phyloP scores from a whole-genome alignment of 2,329 filamentous ascomycete species.

The Chaetoscypha palmicola region DNA sequence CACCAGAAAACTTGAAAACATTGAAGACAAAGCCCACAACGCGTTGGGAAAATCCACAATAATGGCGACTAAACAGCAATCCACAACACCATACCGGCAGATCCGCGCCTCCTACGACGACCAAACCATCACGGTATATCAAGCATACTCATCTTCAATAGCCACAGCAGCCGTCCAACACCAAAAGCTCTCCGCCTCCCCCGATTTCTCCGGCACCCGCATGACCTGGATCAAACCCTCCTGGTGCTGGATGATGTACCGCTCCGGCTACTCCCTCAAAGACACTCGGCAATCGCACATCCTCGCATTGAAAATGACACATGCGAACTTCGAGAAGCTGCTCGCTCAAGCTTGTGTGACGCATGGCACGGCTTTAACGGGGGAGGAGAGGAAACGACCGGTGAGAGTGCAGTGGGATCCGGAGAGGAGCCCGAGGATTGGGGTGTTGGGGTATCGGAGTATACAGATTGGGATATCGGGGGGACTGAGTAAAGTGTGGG shows the following conservation, averaged over 20 bases:
- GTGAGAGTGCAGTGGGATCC: slow-evolving; percentile 61
- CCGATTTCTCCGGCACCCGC: slow-evolving; percentile 44
- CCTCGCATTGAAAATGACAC: slow-evolving; percentile 49
- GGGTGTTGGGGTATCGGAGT: slow-evolving; percentile 43
- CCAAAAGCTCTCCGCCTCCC: slow-evolving; percentile 46
- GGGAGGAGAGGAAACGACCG: slow-evolving; percentile 21
- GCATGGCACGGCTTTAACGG: slow-evolving; percentile 28
- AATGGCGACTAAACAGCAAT: too few species aligned
- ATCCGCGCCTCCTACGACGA: slow-evolving; percentile 46
- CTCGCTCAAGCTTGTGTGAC: slow-evolving; percentile 33
- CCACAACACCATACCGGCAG: slow-evolving; percentile 38
- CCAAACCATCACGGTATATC: slow-evolving; percentile 52
- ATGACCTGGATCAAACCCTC: slow-evolving; percentile 63
- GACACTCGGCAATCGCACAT: slow-evolving; percentile 47
- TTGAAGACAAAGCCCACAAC: too few species aligned
- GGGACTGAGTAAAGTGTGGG: slow-evolving; percentile 39
- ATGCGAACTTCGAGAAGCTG: slow-evolving; percentile 41
- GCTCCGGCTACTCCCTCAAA: slow-evolving; percentile 53
- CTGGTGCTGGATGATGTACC: slow-evolving; percentile 58
- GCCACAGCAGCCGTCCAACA: slow-evolving; percentile 43
- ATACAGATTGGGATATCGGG: slow-evolving; percentile 56
- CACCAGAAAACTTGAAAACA: too few species aligned
- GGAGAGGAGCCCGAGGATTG: slow-evolving; percentile 43
- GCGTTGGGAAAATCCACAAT: too few species aligned
- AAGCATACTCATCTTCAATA: slow-evolving; percentile 50